Percentiles rank a stretch among this genome's conserved stretches.
phyloP scores from a whole-genome alignment of 306 rosid genomes.

The Cicer pinnatifidum region DNA sequence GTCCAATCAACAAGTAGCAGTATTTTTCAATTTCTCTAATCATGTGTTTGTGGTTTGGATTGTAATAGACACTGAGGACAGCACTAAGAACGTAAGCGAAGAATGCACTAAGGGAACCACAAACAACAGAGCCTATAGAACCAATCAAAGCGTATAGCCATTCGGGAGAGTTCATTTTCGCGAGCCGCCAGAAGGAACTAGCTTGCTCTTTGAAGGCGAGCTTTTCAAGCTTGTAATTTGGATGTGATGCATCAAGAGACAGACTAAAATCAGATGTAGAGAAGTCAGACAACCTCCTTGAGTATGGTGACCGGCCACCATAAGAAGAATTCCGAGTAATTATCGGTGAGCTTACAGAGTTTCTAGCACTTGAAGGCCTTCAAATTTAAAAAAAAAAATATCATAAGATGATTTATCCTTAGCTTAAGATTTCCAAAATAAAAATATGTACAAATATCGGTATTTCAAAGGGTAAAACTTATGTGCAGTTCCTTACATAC shows the following conservation, averaged over 20 bases:
- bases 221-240: conserved; percentile 84
- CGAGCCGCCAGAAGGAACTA: conserved; percentile 98
- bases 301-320: conserved; percentile 93
- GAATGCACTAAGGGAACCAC: conserved; percentile 97
- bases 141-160: conserved; percentile 90
- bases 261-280: conserved; percentile 93
- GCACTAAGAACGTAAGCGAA: conserved; percentile 93
- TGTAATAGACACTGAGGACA: conserved; percentile 88
- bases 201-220: conserved; percentile 95
- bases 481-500: too few species aligned
- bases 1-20: conserved; percentile 88
- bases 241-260: conserved; percentile 77
- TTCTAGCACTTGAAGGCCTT: conserved; percentile 99
- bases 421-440: neutral
- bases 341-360: conserved; percentile 98
- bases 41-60: conserved; percentile 72
- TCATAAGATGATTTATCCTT: neutral
- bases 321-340: conserved; percentile 94
- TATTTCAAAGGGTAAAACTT: too few species aligned
- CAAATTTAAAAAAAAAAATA: conserved; percentile 43
- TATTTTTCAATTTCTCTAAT: conserved; percentile 73
- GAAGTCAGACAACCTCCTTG: conserved; percentile 95
- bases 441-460: neutral
- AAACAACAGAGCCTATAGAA: conserved; percentile 86
- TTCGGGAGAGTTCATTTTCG: conserved; percentile 98